Conservation (phyloP, 2,329 filamentous ascomycete genomes). For the Grosmannia serpens region DNA sequence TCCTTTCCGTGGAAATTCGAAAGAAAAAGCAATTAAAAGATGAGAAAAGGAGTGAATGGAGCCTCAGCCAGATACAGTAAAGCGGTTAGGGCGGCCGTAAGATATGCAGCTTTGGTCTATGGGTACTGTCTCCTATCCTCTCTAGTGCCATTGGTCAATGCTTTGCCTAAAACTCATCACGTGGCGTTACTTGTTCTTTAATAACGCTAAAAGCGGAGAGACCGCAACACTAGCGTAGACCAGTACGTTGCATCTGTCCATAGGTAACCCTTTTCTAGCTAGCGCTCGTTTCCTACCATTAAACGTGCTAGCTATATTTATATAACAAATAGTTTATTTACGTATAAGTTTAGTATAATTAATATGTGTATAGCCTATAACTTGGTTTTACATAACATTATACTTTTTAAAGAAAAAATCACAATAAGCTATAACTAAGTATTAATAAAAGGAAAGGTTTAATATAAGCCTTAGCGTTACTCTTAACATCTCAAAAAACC, state of each 20-base stretch:
- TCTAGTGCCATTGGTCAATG: too few relatives aligned
- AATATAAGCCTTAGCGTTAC: not conserved
- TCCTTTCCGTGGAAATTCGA: not conserved
- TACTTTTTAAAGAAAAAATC: not conserved
- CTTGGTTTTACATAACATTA: not conserved
- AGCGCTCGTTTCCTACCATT: too few relatives aligned
- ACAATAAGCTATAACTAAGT: not conserved
- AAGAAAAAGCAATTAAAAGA: not conserved
- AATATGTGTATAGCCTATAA: not conserved
- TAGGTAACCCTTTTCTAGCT: too few relatives aligned
- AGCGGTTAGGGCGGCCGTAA: not conserved
- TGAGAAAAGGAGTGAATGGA: not conserved
- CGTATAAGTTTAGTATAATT: not conserved
- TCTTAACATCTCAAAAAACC: not conserved
- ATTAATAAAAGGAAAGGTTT: not conserved
- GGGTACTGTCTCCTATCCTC: not conserved
- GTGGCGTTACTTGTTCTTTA: too few relatives aligned
- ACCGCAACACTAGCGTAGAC: too few relatives aligned
- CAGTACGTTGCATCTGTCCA: too few relatives aligned
- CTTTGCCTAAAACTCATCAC: too few relatives aligned
- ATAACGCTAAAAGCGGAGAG: too few relatives aligned
- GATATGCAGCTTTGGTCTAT: not conserved
- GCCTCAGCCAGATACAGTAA: not conserved
- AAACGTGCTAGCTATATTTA: not conserved
- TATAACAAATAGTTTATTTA: not conserved